phyloP scores from a whole-genome alignment of 2,329 filamentous ascomycete species.

The Neonectria sp. region DNA sequence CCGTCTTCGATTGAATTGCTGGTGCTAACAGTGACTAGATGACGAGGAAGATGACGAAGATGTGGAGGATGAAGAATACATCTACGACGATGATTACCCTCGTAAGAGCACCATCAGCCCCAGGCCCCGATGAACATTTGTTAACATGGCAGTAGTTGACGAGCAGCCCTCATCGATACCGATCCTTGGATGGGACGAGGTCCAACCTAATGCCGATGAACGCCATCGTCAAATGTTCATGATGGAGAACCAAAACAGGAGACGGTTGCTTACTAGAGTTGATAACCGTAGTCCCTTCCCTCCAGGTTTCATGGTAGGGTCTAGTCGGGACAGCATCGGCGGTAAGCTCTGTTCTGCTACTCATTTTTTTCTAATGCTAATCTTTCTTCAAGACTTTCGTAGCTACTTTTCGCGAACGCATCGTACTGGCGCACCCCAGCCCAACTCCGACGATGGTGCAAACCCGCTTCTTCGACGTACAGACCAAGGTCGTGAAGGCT shows the following conservation, averaged over 20 bases:
- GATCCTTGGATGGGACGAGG: constrained; percentile 71
- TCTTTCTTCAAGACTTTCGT: constrained; percentile 60
- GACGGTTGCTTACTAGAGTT: constrained; percentile 52
- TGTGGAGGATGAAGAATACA: constrained; percentile 77
- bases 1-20: neutral
- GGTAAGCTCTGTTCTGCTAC: constrained; percentile 56
- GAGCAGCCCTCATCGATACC: constrained; percentile 64
- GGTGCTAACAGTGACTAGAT: constrained; percentile 47
- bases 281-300: constrained; percentile 73
- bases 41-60: constrained; percentile 78
- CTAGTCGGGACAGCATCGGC: constrained; percentile 68
- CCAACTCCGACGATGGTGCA: constrained; percentile 81
- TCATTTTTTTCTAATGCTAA: constrained; percentile 22
- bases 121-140: neutral
- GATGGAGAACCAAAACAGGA: constrained; percentile 66
- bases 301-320: constrained; percentile 65
- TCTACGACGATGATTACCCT: constrained; percentile 72
- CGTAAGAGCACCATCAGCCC: constrained; percentile 58
- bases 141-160: constrained; percentile 37
- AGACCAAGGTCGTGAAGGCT: constrained; percentile 59
- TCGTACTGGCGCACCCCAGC: constrained; percentile 67
- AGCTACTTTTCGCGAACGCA: constrained; percentile 67
- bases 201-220: constrained; percentile 66
- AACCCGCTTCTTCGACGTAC: constrained; percentile 87
- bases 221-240: constrained; percentile 62